A percentile compares a stretch with the other conserved stretches of the same genome.
Conservation (phyloP, 345 rosid species). For the Hypericum androsaemum region DNA sequence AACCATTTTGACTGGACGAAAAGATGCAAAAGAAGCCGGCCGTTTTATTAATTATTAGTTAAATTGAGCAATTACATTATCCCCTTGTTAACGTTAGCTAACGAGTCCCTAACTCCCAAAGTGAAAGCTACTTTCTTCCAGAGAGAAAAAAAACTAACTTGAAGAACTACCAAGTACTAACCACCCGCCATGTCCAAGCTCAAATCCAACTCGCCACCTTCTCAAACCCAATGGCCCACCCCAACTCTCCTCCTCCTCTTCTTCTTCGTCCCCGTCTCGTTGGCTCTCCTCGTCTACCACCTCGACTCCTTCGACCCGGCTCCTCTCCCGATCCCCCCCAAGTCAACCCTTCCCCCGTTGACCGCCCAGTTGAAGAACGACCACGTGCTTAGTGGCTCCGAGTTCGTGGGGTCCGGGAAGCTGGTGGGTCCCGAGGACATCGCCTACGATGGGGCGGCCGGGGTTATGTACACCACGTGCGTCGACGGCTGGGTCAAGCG, state of each 20-base stretch:
- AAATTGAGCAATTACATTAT: too few relatives aligned
- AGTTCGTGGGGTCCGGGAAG: slow-evolving; percentile 34
- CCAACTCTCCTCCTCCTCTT: neutral
- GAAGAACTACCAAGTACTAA: too few relatives aligned
- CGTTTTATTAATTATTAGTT: too few relatives aligned
- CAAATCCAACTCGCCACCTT: neutral
- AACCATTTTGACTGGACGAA: too few relatives aligned
- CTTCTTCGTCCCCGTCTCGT: slow-evolving; percentile 20
- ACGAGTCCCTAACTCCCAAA: too few relatives aligned
- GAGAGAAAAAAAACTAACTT: too few relatives aligned
- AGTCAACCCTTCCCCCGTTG: slow-evolving; percentile 14
- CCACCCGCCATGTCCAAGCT: too few relatives aligned
- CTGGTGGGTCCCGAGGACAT: slow-evolving; percentile 57
- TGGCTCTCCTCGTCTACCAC: slow-evolving; percentile 26
- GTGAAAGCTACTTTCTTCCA: too few relatives aligned
- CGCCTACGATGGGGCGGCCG: slow-evolving; percentile 29
- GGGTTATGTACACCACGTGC: slow-evolving; percentile 44
- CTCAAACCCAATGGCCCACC: neutral
- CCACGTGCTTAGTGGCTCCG: slow-evolving; percentile 32
- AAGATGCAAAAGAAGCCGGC: too few relatives aligned
- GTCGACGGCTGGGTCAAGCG: slow-evolving; percentile 82
- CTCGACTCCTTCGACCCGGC: slow-evolving; percentile 50
- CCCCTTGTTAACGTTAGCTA: too few relatives aligned
- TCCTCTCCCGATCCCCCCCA: slow-evolving; percentile 28
- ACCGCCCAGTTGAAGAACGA: slow-evolving; percentile 19